Evolutionary conservation across 192 early-diverging fungal genomes (phyloP), one percentile per base, ranked within the genome.

Genomic region (Mortierella claussenii): DNA sequence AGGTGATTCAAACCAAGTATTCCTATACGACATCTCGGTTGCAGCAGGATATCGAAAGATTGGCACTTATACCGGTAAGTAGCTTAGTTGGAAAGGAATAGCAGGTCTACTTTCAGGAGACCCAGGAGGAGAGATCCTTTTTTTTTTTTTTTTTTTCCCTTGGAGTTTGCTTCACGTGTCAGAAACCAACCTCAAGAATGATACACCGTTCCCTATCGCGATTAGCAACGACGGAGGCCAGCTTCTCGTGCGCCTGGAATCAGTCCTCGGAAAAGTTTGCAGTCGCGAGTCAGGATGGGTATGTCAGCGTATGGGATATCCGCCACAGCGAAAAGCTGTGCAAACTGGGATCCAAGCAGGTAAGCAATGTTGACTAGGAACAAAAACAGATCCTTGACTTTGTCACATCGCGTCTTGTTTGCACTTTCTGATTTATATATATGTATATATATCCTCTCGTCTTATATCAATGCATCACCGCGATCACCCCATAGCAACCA

Each of bases 181-280:
- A n/a, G n/a, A n/a, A n/a, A n/a, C n/a, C n/a, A n/a, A n/a, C n/a
- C n/a, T n/a, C n/a, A n/a, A n/a, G n/a, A n/a, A n/a, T n/a, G n/a
- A n/a, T n/a, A n/a, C n/a, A n/a, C n/a, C n/a, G n/a, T n/a, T n/a
- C n/a, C n/a, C n/a, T n/a, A n/a, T n/a, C n/a, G n/a, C n/a, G 31
- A 11, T 15, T 78, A 82, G 95, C 89, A 0, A 86, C 89, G 11
- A 89, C 83, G 40, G 95, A 97, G 58, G 94, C 97, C 0, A 91
- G 93, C 10, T 98, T 97, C 64, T 96, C 94, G 8, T 97, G 96
- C 78, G 89, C 96, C 28, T 98, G 96, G 95, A 97, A 93, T 75
- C 94, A 96, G 57, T 82, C 89, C 17, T 95, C 93, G 1, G 93
- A 95, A 61, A 93, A 90, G 68, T 98, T 98, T 86, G 97, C 97